Conservation (phyloP, 2,329 filamentous ascomycete genomes). For the Colletotrichum spaethianum region DNA sequence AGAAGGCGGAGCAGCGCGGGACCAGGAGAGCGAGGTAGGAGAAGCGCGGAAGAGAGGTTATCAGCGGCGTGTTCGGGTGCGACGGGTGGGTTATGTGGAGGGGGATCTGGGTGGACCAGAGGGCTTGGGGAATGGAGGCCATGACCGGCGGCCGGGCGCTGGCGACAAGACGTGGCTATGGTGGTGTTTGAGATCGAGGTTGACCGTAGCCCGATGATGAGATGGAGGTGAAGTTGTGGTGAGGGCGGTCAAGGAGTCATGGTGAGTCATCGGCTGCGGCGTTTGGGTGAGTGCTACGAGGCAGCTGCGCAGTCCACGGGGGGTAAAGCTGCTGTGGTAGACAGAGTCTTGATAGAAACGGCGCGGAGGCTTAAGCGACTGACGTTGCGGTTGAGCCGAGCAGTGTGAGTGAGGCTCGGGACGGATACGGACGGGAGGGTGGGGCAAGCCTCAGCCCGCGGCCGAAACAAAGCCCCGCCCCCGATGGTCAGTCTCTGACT, state of each 20-base stretch:
- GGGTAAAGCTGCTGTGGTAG: neutral
- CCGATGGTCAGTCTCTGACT: neutral
- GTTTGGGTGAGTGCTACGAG: neutral
- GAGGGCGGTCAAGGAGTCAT: constrained; percentile 19
- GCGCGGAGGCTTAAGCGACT: constrained; percentile 6
- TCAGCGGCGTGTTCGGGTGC: constrained; percentile 63
- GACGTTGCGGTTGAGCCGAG: constrained; percentile 23
- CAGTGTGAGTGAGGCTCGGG: constrained; percentile 25
- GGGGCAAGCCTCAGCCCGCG: constrained; percentile 11
- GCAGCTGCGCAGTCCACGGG: too few relatives aligned
- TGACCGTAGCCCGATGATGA: neutral
- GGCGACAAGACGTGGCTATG: neutral
- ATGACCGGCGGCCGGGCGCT: neutral
- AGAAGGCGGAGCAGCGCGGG: constrained; percentile 68
- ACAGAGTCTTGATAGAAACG: too few relatives aligned
- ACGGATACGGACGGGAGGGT: constrained; percentile 24
- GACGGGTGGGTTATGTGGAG: constrained; percentile 68
- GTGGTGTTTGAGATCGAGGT: neutral
- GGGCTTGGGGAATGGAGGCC: constrained; percentile 58
- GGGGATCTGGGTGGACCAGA: constrained; percentile 70
- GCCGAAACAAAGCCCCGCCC: constrained; percentile 25
- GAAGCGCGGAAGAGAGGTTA: constrained; percentile 70
- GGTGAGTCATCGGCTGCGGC: neutral
- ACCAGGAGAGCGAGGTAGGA: constrained; percentile 72
- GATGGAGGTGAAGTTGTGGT: neutral